phyloP scores from a whole-genome alignment of 305 asterid species.

The Solanum hybrid region DNA sequence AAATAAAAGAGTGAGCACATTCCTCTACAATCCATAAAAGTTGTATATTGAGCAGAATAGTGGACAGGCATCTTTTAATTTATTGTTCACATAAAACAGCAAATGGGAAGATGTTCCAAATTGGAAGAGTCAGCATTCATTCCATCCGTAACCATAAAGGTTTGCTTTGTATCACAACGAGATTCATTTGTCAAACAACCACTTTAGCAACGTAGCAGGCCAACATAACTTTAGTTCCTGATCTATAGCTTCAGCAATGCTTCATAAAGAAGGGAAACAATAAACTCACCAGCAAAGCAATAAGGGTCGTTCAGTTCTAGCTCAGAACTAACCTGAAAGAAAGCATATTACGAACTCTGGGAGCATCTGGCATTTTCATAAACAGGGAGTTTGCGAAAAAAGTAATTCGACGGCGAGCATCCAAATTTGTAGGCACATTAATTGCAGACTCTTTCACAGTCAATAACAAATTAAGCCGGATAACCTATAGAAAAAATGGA shows the following conservation, averaged over 20 bases:
- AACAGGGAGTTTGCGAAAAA: slow-evolving; percentile 94
- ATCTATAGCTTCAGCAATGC: slow-evolving; percentile 1
- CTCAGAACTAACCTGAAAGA: slow-evolving; percentile 74
- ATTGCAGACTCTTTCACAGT: slow-evolving; percentile 96
- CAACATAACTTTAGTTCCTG: not conserved
- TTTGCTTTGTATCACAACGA: not conserved
- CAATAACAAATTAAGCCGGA: slow-evolving; percentile 86
- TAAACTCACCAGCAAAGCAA: slow-evolving; percentile 12
- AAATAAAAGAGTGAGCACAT: not conserved
- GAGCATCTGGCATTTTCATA: slow-evolving; percentile 95
- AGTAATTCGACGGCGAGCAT: slow-evolving; percentile 92
- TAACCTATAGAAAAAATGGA: slow-evolving; percentile 44
- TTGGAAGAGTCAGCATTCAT: not conserved
- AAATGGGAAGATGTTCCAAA: not conserved
- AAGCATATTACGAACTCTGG: slow-evolving; percentile 93
- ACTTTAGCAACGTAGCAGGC: not conserved
- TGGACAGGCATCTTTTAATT: not conserved
- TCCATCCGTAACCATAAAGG: not conserved
- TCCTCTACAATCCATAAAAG: not conserved
- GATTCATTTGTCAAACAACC: slow-evolving; percentile 3
- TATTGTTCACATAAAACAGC: not conserved
- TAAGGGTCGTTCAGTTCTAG: not conserved
- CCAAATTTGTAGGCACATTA: slow-evolving; percentile 89
- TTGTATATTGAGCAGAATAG: not conserved
- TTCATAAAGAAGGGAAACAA: slow-evolving; percentile 8